Evolutionary conservation across 23 red algal species (phyloP), one percentile per base, ranked within the genome.

Genomic region (Agarophyton chilense): DNA sequence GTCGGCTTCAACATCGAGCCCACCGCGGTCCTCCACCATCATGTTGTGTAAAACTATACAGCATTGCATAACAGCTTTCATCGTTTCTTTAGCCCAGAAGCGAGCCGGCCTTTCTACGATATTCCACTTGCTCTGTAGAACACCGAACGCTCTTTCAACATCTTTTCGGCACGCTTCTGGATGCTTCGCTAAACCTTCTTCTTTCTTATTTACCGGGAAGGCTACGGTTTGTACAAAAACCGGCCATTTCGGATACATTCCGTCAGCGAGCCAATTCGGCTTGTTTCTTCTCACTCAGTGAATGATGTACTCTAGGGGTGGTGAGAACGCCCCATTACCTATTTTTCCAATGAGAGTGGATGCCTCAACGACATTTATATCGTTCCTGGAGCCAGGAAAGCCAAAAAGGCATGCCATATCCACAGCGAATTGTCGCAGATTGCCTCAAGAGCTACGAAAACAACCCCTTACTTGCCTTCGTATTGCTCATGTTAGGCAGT

Each of bases 241-340:
- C 21, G 68, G 68, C 6, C 16, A 74, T 8, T 36, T 74, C 8
- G 68, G 68, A 72, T 92, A 82, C 2, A 92, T 50, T 17, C 74
- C 36, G 54, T 92, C 88, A 73, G 55, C 24, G 18, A 92, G 88
- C 51, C 32, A 92, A 74, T 92, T 51, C 75, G 57, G 75, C 0
- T 82, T 7, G 3, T 34, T 13, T 28, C 62, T 35, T 24, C 44
- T 16, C 41, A 42, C 49, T 41, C 75, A 74, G 51, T 73, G 81
- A 7, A 92, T 0, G 22, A 68, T 9, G 36, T 53, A 72, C 5
- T 2, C 2, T 26, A 92, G 1, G 16, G 8, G 4, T 34, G 88
- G 76, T 18, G 88, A 52, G 34, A 81, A 82, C 10, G 28, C 2
- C n/a, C 76, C 76, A 52, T 58, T 24, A 8, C 10, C 47, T 22